Conservation (phyloP, 2,329 filamentous ascomycete genomes). For the Fusarium nurragi region DNA sequence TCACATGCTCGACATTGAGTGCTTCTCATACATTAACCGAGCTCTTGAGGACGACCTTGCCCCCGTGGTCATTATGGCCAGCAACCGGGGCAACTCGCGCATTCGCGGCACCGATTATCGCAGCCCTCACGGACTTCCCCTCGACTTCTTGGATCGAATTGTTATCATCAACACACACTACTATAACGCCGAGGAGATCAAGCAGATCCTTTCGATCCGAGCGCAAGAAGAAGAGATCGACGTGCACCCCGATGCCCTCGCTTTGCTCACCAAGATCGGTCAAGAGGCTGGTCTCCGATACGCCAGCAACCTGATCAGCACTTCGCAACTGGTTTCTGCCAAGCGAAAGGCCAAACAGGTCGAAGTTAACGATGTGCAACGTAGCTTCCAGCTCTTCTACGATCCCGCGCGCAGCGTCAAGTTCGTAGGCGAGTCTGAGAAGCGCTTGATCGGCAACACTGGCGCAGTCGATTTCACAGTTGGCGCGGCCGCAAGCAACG, state of each 20-base stretch:
- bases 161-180: slow-evolving; percentile 94
- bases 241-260: slow-evolving; percentile 86
- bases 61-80: slow-evolving; percentile 99
- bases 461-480: slow-evolving; percentile 78
- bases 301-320: slow-evolving; percentile 97
- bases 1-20: slow-evolving; percentile 99
- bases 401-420: slow-evolving; percentile 88
- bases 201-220: slow-evolving; percentile 90
- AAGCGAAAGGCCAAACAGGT: slow-evolving; percentile 90
- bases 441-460: slow-evolving; percentile 88
- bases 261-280: slow-evolving; percentile 94
- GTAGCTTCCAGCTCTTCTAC: slow-evolving; percentile 94
- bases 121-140: slow-evolving; percentile 90
- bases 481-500: slow-evolving; percentile 33
- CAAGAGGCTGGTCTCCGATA: slow-evolving; percentile 92
- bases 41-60: slow-evolving; percentile 94
- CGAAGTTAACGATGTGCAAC: slow-evolving; percentile 86
- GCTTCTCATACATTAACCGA: slow-evolving; percentile 98
- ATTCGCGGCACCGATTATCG: slow-evolving; percentile 95
- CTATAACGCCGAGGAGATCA: slow-evolving; percentile 85
- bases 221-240: slow-evolving; percentile 97
- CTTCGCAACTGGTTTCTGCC: slow-evolving; percentile 84
- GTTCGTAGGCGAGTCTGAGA: slow-evolving; percentile 90
- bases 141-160: slow-evolving; percentile 95
- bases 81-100: slow-evolving; percentile 89